Evolutionary conservation across 306 rosid genomes (phyloP), one percentile per base, ranked within the genome.

Genomic region (Prunus mira): DNA sequence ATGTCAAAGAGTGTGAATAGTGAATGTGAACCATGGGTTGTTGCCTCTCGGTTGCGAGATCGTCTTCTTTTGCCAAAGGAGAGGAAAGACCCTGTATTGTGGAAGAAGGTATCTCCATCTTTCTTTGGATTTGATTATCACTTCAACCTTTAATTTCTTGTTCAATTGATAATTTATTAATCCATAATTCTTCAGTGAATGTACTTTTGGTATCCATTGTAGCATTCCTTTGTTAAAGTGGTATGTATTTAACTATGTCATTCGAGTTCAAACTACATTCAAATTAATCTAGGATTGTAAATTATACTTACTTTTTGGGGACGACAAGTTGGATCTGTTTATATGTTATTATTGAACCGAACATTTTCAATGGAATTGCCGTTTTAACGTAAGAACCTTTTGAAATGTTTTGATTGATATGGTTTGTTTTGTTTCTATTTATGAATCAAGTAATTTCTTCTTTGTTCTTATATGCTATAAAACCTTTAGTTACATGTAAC

Each of bases 11-110:
- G 85, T 60, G 80, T 13, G 49, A 83, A 84, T 64, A 84, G 86
- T 34, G 90, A 86, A 85, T 69, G 77, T 78, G 98, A 89, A 84
- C 82, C 97, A 57, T 94, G 98, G 98, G 88, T 91, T 73, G 90
- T 94, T 85, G 88, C 93, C 46, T 89, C 98, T 72, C 79, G 89
- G 80, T 84, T 94, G 83, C 91, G 95, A 11, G 98, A 91, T 88
- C 94, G 89, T 83, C 88, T 94, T 85, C 97, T 94, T 86, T 84
- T 86, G 76, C 95, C 94, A 61, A 92, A 90, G 84, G 97, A 94
- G 86, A 82, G 98, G 88, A 94, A 85, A 82, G 82, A 89, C 76
- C 87, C 87, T 80, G 76, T 73, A 20, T 80, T 94, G 54, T 90
- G 98, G 98, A 91, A 79, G 83, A 87, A 89, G 98, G 98, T 94